Percentiles rank a stretch among this genome's conserved stretches.
phyloP scores from a whole-genome alignment of 345 rosid genomes.

The Angophora floribunda region DNA sequence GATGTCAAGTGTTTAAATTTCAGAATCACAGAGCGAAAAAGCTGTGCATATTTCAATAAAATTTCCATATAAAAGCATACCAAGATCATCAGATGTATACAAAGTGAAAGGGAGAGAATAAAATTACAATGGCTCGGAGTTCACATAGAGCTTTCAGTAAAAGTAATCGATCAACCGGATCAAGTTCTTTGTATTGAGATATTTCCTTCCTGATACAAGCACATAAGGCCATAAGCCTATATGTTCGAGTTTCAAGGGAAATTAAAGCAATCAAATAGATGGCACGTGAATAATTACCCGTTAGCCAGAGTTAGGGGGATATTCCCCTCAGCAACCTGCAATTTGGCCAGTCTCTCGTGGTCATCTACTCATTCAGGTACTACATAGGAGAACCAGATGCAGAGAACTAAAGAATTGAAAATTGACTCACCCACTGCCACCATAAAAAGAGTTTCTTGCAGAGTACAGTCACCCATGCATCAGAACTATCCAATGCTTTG shows the following conservation, averaged over 20 bases:
- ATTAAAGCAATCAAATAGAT: neutral
- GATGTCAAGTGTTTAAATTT: neutral
- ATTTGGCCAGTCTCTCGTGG: neutral
- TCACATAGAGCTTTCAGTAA: conserved; percentile 84
- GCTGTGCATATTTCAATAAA: neutral
- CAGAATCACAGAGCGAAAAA: neutral
- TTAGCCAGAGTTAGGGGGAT: conserved; percentile 45
- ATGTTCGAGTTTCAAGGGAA: neutral
- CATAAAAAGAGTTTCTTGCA: conserved; percentile 64
- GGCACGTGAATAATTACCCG: conserved; percentile 31
- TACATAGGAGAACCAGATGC: neutral
- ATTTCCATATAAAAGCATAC: neutral
- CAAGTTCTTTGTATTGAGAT: conserved; percentile 47
- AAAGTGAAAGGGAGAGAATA: neutral
- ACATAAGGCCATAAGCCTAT: neutral
- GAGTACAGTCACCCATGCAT: conserved; percentile 71
- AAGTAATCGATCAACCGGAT: conserved; percentile 43
- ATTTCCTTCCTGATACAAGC: conserved; percentile 53
- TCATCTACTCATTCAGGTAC: neutral
- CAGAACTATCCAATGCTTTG: conserved; percentile 38
- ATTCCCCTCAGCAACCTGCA: conserved; percentile 79
- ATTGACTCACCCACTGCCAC: conserved; percentile 77
- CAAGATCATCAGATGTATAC: neutral
- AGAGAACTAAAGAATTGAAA: neutral
- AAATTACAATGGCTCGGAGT: conserved; percentile 62